phyloP scores from a whole-genome alignment of 345 rosid species.

The Excoecaria cochinchinensis region DNA sequence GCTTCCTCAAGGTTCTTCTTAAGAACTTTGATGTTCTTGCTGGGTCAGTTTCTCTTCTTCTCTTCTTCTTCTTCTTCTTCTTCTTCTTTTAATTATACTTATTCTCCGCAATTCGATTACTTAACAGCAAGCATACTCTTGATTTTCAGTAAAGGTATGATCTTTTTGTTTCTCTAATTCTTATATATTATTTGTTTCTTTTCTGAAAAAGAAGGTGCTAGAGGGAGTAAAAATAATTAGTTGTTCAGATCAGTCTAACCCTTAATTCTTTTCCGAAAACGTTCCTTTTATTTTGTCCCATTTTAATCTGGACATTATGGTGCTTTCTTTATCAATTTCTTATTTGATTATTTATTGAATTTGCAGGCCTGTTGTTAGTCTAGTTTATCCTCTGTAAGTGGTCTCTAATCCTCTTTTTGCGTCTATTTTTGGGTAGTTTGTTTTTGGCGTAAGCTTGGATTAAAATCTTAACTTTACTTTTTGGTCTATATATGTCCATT shows the following conservation, averaged over 20 bases:
- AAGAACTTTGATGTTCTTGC: slow-evolving; percentile 89
- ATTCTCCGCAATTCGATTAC: not conserved
- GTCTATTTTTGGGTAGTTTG: not conserved
- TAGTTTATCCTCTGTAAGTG: slow-evolving; percentile 92
- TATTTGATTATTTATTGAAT: slow-evolving; percentile 16
- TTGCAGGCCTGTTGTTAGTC: slow-evolving; percentile 90
- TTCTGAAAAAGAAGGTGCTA: not conserved
- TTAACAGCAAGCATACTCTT: not conserved
- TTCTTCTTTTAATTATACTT: not conserved
- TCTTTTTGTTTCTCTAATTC: too few relatives aligned
- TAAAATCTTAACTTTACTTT: not conserved
- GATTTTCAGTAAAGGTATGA: not conserved
- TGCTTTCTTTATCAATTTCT: not conserved
- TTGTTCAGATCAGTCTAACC: not conserved
- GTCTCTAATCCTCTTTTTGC: not conserved
- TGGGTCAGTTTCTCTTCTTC: slow-evolving; percentile 44
- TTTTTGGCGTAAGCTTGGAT: not conserved
- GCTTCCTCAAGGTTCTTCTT: slow-evolving; percentile 63
- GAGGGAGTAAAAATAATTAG: not conserved
- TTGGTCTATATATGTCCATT: not conserved
- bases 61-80: not conserved
- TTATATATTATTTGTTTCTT: not conserved
- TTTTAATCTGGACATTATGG: not conserved
- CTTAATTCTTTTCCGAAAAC: too few relatives aligned
- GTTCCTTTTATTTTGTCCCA: too few relatives aligned